Evolutionary conservation across 768 basidiomycete genomes (phyloP).

Genomic region (Termitomyces heimii): DNA sequence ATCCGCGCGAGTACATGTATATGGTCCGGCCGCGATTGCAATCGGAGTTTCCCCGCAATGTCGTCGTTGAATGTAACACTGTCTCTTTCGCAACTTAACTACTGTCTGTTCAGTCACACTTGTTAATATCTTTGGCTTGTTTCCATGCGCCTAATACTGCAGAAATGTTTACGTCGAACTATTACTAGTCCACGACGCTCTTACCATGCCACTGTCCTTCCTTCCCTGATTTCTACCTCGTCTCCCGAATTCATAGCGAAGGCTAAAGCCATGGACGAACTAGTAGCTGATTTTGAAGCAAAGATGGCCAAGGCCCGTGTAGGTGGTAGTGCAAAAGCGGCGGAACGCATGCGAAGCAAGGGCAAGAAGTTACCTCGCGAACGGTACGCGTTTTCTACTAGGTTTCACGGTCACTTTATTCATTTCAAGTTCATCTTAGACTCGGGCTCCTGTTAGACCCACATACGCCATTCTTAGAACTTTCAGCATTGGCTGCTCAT

Average conservation of each 20-base stretch:
- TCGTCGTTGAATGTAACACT: conserved; percentile 3
- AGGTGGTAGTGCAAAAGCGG: conserved; percentile 74
- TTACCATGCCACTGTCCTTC: conserved; percentile 72
- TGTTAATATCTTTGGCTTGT: neutral
- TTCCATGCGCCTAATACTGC: conserved; percentile 15
- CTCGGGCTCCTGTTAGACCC: conserved; percentile 75
- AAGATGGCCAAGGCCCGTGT: conserved; percentile 53
- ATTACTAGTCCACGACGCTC: conserved; percentile 21
- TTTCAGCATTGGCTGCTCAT: conserved; percentile 81
- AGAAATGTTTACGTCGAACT: conserved; percentile 10
- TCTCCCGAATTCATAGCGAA: conserved; percentile 70
- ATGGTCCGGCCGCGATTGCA: neutral
- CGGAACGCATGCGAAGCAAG: conserved; percentile 65
- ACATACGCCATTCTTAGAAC: conserved; percentile 83
- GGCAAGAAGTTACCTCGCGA: conserved; percentile 84
- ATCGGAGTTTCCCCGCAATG: conserved; percentile 18
- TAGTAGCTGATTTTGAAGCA: conserved; percentile 58
- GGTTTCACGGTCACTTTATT: neutral
- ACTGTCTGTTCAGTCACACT: neutral
- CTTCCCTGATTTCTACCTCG: conserved; percentile 61
- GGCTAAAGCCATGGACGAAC: conserved; percentile 59
- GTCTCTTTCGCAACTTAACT: neutral
- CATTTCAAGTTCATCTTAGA: conserved; percentile 29
- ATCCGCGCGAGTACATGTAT: neutral
- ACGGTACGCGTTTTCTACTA: conserved; percentile 41